A percentile compares a stretch with the other conserved stretches of the same genome.
phyloP scores from a whole-genome alignment of 768 basidiomycete species.

The Rubroboletus satanas region DNA sequence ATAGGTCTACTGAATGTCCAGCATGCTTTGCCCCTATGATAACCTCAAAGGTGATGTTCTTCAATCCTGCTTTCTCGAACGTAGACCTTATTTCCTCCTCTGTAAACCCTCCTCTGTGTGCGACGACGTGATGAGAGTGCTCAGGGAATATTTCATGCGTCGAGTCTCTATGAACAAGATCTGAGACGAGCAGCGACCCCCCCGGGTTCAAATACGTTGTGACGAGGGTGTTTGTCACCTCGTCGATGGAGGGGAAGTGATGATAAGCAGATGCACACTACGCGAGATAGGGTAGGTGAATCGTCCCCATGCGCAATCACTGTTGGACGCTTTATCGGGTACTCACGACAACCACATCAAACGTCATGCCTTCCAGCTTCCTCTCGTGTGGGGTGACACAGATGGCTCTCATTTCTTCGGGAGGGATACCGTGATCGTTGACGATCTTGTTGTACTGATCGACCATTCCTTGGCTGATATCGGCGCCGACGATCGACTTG shows the following conservation, averaged over 20 bases:
- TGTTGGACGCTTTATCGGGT: background rate
- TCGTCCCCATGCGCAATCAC: background rate
- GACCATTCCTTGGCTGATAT: slow-evolving; percentile 70
- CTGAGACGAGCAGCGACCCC: slow-evolving; percentile 57
- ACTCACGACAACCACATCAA: slow-evolving; percentile 70
- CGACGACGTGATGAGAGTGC: slow-evolving; percentile 43
- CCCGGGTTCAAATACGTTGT: slow-evolving; percentile 55
- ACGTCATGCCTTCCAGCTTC: slow-evolving; percentile 51
- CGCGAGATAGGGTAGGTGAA: background rate
- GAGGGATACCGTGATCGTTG: slow-evolving; percentile 54
- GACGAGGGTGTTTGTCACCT: slow-evolving; percentile 50
- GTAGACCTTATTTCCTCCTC: slow-evolving; percentile 44
- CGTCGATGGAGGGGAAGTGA: slow-evolving; percentile 49
- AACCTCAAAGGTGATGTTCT: slow-evolving; percentile 38
- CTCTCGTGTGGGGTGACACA: slow-evolving; percentile 40
- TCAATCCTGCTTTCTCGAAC: slow-evolving; percentile 54
- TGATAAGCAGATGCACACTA: slow-evolving; percentile 67
- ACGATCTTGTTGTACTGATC: slow-evolving; percentile 60
- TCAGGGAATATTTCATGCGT: slow-evolving; percentile 28
- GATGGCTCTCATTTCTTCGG: slow-evolving; percentile 65
- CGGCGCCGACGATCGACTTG: slow-evolving; percentile 66
- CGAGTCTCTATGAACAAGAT: slow-evolving; percentile 38
- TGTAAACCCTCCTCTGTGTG: slow-evolving; percentile 52
- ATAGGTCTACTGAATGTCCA: slow-evolving; percentile 41
- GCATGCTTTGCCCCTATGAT: slow-evolving; percentile 30